phyloP scores from a whole-genome alignment of 148 eudicot species.

The Camellia lanceoleosa region DNA sequence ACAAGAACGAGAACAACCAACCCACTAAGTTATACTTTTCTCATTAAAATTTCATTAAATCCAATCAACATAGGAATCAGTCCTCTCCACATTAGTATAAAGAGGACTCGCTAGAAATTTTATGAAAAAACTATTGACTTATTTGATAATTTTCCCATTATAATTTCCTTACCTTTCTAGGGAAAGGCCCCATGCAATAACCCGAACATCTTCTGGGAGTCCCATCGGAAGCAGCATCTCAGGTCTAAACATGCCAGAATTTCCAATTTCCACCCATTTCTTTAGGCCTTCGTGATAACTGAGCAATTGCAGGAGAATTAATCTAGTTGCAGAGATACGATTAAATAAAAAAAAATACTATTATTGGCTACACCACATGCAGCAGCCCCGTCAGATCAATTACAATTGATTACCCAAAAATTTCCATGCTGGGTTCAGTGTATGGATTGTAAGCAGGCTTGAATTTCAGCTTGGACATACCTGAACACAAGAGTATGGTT shows the following conservation, averaged over 20 bases:
- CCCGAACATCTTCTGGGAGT: slow-evolving; percentile 91
- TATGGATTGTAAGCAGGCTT: slow-evolving; percentile 21
- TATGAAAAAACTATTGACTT: no score
- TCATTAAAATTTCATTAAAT: no score
- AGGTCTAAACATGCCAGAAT: slow-evolving; percentile 95
- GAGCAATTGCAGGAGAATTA: slow-evolving; percentile 14
- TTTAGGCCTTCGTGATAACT: slow-evolving; percentile 88
- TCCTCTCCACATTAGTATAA: no score
- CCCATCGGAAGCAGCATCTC: slow-evolving; percentile 98
- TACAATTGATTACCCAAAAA: slow-evolving; percentile 58
- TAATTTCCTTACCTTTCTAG: slow-evolving; percentile 64
- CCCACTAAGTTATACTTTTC: neutral
- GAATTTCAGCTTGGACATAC: slow-evolving; percentile 20
- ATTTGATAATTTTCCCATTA: neutral
- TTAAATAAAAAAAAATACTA: neutral
- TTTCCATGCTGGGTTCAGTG: slow-evolving; percentile 67
- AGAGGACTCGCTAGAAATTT: no score
- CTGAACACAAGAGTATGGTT: neutral
- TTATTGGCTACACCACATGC: neutral
- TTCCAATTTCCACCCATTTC: slow-evolving; percentile 94
- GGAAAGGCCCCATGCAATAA: slow-evolving; percentile 97
- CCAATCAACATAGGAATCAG: no score
- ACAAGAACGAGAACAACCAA: neutral
- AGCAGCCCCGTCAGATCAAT: neutral
- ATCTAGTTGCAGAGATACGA: neutral